These are phyloP conservation scores for Penicillium sp. DNA, from an alignment of 2,329 filamentous ascomycete genomes.

Conservation along the genomic window DNA sequence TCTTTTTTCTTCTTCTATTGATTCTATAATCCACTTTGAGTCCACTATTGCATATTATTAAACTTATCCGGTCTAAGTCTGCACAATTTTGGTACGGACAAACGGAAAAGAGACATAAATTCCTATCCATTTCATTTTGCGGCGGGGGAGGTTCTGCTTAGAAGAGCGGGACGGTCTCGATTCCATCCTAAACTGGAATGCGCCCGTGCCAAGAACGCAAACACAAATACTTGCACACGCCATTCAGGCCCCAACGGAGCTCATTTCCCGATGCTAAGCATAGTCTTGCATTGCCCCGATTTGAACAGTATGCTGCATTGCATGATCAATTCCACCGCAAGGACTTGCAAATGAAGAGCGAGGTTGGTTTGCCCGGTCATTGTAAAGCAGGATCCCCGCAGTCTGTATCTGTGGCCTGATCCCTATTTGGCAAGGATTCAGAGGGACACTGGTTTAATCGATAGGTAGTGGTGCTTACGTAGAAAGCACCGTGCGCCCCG, in stretches of 20 bases:
- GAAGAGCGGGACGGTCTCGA: conserved; percentile 1
- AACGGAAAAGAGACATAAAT: background rate
- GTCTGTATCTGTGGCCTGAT: background rate
- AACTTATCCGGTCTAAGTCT: background rate
- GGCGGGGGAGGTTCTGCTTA: background rate
- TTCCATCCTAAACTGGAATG: background rate
- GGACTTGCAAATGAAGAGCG: background rate
- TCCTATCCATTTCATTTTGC: background rate
- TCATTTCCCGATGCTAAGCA: background rate
- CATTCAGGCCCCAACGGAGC: background rate
- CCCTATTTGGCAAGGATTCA: background rate
- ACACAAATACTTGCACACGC: background rate
- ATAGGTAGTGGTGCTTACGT: background rate
- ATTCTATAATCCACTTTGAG: background rate
- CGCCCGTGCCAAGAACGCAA: conserved; percentile 1
- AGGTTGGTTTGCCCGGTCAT: background rate
- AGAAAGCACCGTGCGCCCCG: background rate
- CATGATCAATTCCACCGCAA: background rate
- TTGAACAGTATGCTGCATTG: background rate
- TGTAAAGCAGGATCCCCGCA: background rate
- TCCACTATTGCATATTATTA: background rate
- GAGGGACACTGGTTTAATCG: background rate
- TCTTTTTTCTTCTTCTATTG: background rate
- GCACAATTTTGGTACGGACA: background rate
- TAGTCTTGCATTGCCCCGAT: background rate